phyloP scores from a whole-genome alignment of 495 filamentous ascomycete species.

The Penicillium chermesinum region DNA sequence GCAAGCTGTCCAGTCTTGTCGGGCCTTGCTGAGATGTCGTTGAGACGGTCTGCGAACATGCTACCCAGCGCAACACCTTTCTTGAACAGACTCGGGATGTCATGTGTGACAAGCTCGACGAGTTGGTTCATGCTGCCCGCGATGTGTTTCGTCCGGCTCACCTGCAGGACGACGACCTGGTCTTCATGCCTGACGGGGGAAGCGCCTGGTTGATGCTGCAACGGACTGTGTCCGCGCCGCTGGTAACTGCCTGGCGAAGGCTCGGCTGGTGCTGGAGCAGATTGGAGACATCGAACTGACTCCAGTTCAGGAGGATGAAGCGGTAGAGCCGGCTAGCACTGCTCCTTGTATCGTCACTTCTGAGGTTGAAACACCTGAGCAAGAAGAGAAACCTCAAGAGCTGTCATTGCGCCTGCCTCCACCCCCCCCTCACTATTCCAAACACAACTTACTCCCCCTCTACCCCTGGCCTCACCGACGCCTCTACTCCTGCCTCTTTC shows the following conservation, averaged over 20 bases:
- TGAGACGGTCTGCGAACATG: slow-evolving; percentile 78
- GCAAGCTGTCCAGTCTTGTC: slow-evolving; percentile 77
- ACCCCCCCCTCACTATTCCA: slow-evolving; percentile 39
- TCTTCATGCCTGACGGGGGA: slow-evolving; percentile 80
- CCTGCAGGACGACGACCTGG: slow-evolving; percentile 59
- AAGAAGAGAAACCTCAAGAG: slow-evolving; percentile 23
- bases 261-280: slow-evolving; percentile 77
- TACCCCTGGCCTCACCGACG: slow-evolving; percentile 39
- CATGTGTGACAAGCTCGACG: slow-evolving; percentile 74
- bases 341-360: slow-evolving; percentile 10
- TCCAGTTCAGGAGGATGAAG: slow-evolving; percentile 42
- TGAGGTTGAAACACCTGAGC: slow-evolving; percentile 11
- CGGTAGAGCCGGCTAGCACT: slow-evolving; percentile 4
- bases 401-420: slow-evolving; percentile 34
- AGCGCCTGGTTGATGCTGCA: slow-evolving; percentile 70
- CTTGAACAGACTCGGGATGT: slow-evolving; percentile 65
- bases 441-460: slow-evolving; percentile 29
- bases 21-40: slow-evolving; percentile 69
- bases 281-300: slow-evolving; percentile 94
- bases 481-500: slow-evolving; percentile 41
- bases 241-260: slow-evolving; percentile 83
- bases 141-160: slow-evolving; percentile 64
- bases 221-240: slow-evolving; percentile 86
- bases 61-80: slow-evolving; percentile 55
- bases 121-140: slow-evolving; percentile 72